A percentile compares a stretch with the other conserved stretches of the same genome.
These are phyloP conservation scores for Remersonia thermophila DNA, from an alignment of 2,329 filamentous ascomycete species.

Conservation along the genomic window DNA sequence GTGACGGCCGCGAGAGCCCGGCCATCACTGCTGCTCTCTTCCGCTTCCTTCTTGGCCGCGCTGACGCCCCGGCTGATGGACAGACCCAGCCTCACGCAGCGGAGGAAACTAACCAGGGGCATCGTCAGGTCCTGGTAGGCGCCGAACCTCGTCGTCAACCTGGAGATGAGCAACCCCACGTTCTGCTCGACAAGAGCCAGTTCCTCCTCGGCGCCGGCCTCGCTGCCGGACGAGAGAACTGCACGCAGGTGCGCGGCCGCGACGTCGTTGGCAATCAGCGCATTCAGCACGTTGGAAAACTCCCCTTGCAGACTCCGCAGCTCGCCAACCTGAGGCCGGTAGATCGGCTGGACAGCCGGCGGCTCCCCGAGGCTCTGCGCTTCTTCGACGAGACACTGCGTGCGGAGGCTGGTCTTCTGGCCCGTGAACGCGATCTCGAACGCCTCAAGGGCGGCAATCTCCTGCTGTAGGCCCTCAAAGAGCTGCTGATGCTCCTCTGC, in stretches of 20 bases:
- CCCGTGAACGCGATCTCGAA: conserved; percentile 61
- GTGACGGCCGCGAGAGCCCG: conserved; percentile 31
- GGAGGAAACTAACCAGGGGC: conserved; percentile 66
- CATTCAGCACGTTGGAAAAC: conserved; percentile 63
- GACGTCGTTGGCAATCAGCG: conserved; percentile 40
- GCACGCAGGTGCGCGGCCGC: conserved; percentile 25
- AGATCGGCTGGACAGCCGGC: conserved; percentile 54
- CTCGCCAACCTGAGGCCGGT: conserved; percentile 56
- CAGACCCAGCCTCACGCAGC: conserved; percentile 65
- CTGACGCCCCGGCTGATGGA: conserved; percentile 43
- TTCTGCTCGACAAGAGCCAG: conserved; percentile 41
- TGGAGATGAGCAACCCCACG: conserved; percentile 55
- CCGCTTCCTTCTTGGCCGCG: conserved; percentile 24
- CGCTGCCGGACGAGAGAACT: conserved; percentile 20
- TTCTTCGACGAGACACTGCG: conserved; percentile 49
- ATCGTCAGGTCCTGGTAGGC: conserved; percentile 77
- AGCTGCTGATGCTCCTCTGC: conserved; percentile 45
- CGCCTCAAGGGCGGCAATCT: conserved; percentile 45
- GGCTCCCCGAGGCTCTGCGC: conserved; percentile 52
- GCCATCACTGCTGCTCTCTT: conserved; percentile 14
- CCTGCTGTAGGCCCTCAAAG: conserved; percentile 39
- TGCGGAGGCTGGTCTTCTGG: conserved; percentile 54
- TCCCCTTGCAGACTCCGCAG: conserved; percentile 67
- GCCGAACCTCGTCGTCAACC: conserved; percentile 58
- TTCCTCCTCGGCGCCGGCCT: conserved; percentile 26